phyloP scores from a whole-genome alignment of 1,284 basidiomycete genomes.

The Microbotryomycetes sp. region DNA sequence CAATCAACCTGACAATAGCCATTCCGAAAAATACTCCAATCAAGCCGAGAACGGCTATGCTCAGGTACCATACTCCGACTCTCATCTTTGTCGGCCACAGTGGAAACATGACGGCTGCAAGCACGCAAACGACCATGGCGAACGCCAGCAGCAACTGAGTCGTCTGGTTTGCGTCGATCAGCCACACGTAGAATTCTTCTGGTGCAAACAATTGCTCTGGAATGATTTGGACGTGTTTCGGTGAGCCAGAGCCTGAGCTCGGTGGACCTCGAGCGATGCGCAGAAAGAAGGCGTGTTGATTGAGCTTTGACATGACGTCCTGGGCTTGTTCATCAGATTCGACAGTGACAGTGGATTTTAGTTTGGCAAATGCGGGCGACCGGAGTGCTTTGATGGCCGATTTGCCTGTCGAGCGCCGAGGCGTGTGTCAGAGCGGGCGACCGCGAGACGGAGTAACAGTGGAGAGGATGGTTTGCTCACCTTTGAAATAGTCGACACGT shows the following conservation, averaged over 20 bases:
- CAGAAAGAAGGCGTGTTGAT: constrained; percentile 76
- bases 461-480: constrained; percentile 49
- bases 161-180: constrained; percentile 65
- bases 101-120: constrained; percentile 98
- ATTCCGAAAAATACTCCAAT: constrained; percentile 86
- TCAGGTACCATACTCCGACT: constrained; percentile 94
- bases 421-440: neutral
- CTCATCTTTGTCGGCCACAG: constrained; percentile 90
- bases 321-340: constrained; percentile 70
- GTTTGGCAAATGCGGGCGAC: constrained; percentile 82
- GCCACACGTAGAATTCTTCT: constrained; percentile 87
- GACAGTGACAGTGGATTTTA: constrained; percentile 44
- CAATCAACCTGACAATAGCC: constrained; percentile 84
- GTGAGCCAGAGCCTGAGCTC: constrained; percentile 50
- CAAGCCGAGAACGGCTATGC: constrained; percentile 77
- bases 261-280: constrained; percentile 67
- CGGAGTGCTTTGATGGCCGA: constrained; percentile 83
- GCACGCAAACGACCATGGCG: constrained; percentile 86
- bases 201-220: constrained; percentile 68
- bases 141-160: constrained; percentile 87
- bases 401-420: constrained; percentile 55
- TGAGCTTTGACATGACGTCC: constrained; percentile 52
- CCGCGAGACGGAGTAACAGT: constrained; percentile 12
- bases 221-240: constrained; percentile 69
- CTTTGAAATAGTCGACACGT: constrained; percentile 96